phyloP scores from a whole-genome alignment of 345 rosid species.

The Crucihimalaya himalaica region DNA sequence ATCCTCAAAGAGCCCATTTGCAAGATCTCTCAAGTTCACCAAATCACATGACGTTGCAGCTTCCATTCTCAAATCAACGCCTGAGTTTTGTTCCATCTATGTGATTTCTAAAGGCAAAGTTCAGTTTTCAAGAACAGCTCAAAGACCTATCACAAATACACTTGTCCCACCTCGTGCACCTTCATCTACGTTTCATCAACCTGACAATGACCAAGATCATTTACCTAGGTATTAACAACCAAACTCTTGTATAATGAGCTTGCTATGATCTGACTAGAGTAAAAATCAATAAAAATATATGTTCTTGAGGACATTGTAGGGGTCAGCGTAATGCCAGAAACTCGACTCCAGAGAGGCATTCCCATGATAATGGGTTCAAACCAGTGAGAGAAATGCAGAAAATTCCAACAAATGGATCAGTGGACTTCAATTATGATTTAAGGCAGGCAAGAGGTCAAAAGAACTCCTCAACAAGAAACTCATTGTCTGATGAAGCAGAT shows the following conservation, averaged over 20 bases:
- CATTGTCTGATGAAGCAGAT: conserved; percentile 45
- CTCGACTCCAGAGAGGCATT: conserved; percentile 38
- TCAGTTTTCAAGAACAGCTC: conserved; percentile 51
- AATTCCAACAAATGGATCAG: conserved; percentile 39
- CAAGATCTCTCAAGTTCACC: conserved; percentile 70
- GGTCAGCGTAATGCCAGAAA: conserved; percentile 39
- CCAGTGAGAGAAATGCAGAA: conserved; percentile 39
- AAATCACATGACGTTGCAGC: conserved; percentile 53
- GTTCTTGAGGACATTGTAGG: conserved; percentile 39
- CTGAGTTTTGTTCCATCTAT: conserved; percentile 73
- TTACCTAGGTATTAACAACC: conserved; percentile 39
- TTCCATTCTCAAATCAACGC: conserved; percentile 53
- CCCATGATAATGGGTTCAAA: conserved; percentile 41
- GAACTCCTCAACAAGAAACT: conserved; percentile 33
- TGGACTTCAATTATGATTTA: conserved; percentile 44
- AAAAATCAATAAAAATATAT: neutral
- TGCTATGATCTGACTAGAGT: too few relatives aligned
- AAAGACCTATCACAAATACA: conserved; percentile 48
- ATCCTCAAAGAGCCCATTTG: conserved; percentile 56
- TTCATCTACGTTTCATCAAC: conserved; percentile 29
- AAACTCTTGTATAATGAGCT: neutral
- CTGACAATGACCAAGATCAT: conserved; percentile 45
- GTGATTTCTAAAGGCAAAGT: conserved; percentile 85
- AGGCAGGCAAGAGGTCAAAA: conserved; percentile 34
- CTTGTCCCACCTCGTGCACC: conserved; percentile 60